Conservation (phyloP, 768 basidiomycete genomes). For the Tephrocybe sp. region DNA sequence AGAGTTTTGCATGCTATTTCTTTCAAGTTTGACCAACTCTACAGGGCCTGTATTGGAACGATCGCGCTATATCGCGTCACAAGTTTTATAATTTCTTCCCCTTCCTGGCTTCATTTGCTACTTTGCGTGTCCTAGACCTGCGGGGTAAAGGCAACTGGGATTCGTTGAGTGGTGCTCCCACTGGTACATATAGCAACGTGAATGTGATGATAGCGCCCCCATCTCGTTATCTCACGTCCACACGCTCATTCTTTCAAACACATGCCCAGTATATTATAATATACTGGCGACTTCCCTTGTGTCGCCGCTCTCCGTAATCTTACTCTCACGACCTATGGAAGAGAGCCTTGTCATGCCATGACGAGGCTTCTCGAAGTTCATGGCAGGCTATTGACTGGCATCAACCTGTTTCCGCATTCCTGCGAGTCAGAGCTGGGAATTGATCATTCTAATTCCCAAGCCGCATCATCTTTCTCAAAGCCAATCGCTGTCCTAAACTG, state of each 20-base stretch:
- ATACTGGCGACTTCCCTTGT: slow-evolving; percentile 33
- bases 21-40: slow-evolving; percentile 34
- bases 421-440: slow-evolving; percentile 28
- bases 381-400: slow-evolving; percentile 33
- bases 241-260: slow-evolving; percentile 41
- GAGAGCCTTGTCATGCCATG: slow-evolving; percentile 14
- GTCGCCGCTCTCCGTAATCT: slow-evolving; percentile 44
- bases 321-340: slow-evolving; percentile 30
- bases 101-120: slow-evolving; percentile 38
- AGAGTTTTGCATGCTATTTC: slow-evolving; percentile 39
- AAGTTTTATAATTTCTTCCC: slow-evolving; percentile 16
- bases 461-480: slow-evolving; percentile 40
- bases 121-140: slow-evolving; percentile 44
- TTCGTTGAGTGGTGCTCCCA: neutral
- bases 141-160: slow-evolving; percentile 34
- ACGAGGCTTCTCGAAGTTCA: slow-evolving; percentile 38
- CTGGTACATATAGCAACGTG: no score
- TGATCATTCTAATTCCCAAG: slow-evolving; percentile 32
- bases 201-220: slow-evolving; percentile 15
- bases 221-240: slow-evolving; percentile 39
- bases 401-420: slow-evolving; percentile 39
- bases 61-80: slow-evolving; percentile 16
- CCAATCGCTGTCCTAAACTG: slow-evolving; percentile 42
- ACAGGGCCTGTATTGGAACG: slow-evolving; percentile 45
- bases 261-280: slow-evolving; percentile 33